Evolutionary conservation across 345 rosid species (phyloP).

Genomic region (Geranium brycei): DNA sequence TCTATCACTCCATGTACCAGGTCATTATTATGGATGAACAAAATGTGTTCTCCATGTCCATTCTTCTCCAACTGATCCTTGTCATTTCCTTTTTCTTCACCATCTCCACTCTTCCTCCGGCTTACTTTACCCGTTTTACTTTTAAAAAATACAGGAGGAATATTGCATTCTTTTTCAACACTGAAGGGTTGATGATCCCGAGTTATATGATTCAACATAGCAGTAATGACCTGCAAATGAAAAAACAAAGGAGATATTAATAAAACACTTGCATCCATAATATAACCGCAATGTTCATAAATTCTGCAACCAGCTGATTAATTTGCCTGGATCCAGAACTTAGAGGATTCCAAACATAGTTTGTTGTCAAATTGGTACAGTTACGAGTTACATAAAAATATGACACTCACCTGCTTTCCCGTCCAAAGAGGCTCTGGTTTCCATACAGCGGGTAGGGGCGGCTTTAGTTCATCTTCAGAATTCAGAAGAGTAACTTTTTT

Average conservation of each 20-base stretch:
- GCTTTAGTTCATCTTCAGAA: constrained; percentile 36
- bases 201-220: constrained; percentile 55
- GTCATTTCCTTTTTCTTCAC: neutral
- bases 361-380: neutral
- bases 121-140: constrained; percentile 20
- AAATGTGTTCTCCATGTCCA: constrained; percentile 54
- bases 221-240: constrained; percentile 48
- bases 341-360: neutral
- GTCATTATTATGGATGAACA: constrained; percentile 51
- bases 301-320: neutral
- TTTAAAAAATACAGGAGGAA: constrained; percentile 63
- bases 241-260: constrained; percentile 5
- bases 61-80: constrained; percentile 7
- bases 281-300: neutral
- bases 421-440: constrained; percentile 93
- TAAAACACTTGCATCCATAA: neutral
- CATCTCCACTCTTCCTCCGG: constrained; percentile 12
- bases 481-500: constrained; percentile 42
- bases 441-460: constrained; percentile 51
- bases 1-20: constrained; percentile 86
- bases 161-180: constrained; percentile 64
- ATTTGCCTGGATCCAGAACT: neutral
- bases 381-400: neutral
- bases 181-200: constrained; percentile 67
- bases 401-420: constrained; percentile 73